phyloP scores from a whole-genome alignment of 306 rosid genomes.

The Quercus cerris region DNA sequence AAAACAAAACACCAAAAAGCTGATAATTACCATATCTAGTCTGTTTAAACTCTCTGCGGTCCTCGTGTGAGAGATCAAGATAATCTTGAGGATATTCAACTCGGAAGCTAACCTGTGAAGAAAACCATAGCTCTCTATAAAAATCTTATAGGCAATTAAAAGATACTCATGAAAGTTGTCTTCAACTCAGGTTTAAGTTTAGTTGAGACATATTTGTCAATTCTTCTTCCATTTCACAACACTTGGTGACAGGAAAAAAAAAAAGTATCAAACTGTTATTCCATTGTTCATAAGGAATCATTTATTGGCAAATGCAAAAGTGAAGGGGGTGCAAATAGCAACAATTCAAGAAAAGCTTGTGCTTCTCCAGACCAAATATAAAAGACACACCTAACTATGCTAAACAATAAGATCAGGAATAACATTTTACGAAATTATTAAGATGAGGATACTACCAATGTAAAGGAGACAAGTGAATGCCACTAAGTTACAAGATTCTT shows the following conservation, averaged over 20 bases:
- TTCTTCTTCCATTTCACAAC: background rate
- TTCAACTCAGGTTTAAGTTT: constrained; percentile 2
- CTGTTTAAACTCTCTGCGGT: constrained; percentile 93
- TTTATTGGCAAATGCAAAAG: background rate
- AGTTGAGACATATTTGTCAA: background rate
- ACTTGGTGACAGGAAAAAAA: background rate
- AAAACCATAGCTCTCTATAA: constrained; percentile 22
- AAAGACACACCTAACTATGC: background rate
- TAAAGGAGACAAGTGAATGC: too few relatives aligned
- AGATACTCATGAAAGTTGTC: background rate
- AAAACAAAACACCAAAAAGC: constrained; percentile 8
- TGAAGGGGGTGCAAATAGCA: background rate
- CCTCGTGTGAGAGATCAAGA: constrained; percentile 89
- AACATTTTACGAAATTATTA: background rate
- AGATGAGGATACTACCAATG: constrained; percentile 19
- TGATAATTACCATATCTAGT: constrained; percentile 89
- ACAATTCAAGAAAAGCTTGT: background rate
- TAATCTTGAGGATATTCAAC: constrained; percentile 96
- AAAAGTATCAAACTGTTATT: background rate
- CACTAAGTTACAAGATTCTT: too few relatives aligned
- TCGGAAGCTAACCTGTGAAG: constrained; percentile 83
- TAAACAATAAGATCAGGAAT: background rate
- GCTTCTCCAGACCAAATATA: constrained; percentile 7
- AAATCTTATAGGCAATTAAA: constrained; percentile 9
- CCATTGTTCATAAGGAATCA: background rate